Evolutionary conservation across 2,329 filamentous ascomycete species (phyloP), one percentile per base, ranked within the genome.

Genomic region (Trichoderma atroviride): DNA sequence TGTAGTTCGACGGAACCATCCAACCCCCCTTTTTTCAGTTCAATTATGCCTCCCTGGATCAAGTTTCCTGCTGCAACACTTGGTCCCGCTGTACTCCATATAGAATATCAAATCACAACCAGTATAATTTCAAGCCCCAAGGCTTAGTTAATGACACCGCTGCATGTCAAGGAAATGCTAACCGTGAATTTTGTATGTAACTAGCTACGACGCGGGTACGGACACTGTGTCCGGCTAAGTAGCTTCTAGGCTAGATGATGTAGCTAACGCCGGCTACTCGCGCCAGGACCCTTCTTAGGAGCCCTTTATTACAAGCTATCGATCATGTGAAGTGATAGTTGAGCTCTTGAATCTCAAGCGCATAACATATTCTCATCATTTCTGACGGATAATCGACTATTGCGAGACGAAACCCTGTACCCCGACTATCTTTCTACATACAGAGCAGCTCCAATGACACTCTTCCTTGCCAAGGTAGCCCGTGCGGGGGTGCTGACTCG

Each of bases 401-500:
- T n/a, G 7, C 19, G 3, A 9, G 19, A 43, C 7, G 19, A 43
- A 9, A n/a, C 3, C 14, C 16, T 43, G 16, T 3, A 43, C 7
- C n/a, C 19, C 3, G 2, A 7, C 40, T n/a, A 9, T 19, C 6
- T 4, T 3, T 43, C n/a, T 10, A 43, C 6, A n/a, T n/a, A n/a
- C 16, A 43, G 40, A 59, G 29, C 14, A 35, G 53, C 63, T 27
- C 9, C 59, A 27, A 69, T 69, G 67, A 56, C 9, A 24, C 2
- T 50, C 37, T 59, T 53, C 19, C 61, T 33, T 31, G 29, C 40
- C 29, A 35, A 31, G n/a, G 47, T 35, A 43, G 16, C 50, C 35
- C 53, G 57, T 27, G 64, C 64, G 55, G 64, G 55, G 64, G 37
- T 52, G 19, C 40, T 67, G 40, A 47, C 55, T 67, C 64, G 37